phyloP scores from a whole-genome alignment of 1,284 basidiomycete species.

The Leccinum insigne region DNA sequence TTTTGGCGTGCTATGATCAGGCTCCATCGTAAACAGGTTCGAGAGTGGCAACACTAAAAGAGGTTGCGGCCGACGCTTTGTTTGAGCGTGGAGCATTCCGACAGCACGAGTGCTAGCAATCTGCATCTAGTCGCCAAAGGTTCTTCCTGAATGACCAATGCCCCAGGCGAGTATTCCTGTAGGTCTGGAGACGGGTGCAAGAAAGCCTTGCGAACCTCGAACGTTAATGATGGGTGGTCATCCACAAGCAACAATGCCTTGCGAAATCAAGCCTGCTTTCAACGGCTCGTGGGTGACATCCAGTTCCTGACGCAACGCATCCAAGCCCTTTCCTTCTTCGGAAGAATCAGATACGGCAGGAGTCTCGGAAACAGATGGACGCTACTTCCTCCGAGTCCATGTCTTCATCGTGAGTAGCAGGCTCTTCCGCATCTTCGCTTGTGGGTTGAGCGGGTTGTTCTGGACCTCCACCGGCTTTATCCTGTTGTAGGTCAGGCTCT shows the following conservation, averaged over 20 bases:
- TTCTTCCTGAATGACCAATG: slow-evolving; percentile 68
- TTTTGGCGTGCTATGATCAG: slow-evolving; percentile 59
- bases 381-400: slow-evolving; percentile 30
- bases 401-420: slow-evolving; percentile 29
- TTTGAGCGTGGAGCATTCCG: slow-evolving; percentile 65
- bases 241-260: slow-evolving; percentile 83
- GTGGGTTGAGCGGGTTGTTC: slow-evolving; percentile 30
- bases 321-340: slow-evolving; percentile 48
- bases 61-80: slow-evolving; percentile 52
- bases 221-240: slow-evolving; percentile 84
- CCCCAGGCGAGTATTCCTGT: slow-evolving; percentile 64
- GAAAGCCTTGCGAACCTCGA: slow-evolving; percentile 86
- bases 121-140: slow-evolving; percentile 81
- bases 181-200: slow-evolving; percentile 60
- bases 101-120: slow-evolving; percentile 81
- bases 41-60: slow-evolving; percentile 67
- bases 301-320: slow-evolving; percentile 66
- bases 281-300: slow-evolving; percentile 68
- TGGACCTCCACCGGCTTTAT: slow-evolving; percentile 33
- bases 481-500: slow-evolving; percentile 56
- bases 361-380: slow-evolving; percentile 17
- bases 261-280: slow-evolving; percentile 60
- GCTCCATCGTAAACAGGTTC: slow-evolving; percentile 47
- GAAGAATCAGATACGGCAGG: slow-evolving; percentile 12
- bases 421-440: slow-evolving; percentile 28